phyloP scores from a whole-genome alignment of 108 stramenopile species.

The Cyclotella atomus region DNA sequence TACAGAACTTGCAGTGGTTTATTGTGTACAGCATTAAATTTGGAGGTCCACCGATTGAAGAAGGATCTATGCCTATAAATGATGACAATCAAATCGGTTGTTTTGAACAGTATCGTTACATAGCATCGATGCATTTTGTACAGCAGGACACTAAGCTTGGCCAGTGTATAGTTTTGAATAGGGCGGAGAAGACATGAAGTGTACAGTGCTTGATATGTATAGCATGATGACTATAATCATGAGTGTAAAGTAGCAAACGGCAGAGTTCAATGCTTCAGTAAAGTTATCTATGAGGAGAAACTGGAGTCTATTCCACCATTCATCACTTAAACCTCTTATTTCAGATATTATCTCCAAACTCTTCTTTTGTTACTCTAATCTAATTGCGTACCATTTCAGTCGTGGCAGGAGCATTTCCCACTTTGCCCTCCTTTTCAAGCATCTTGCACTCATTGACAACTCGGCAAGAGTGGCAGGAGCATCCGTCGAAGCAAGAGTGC shows the following conservation, averaged over 20 bases:
- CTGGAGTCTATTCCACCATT: too few relatives aligned
- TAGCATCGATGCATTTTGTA: not conserved
- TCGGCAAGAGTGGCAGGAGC: slow-evolving; percentile 21
- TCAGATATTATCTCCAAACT: too few relatives aligned
- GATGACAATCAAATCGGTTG: too few relatives aligned
- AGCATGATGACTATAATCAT: not conserved
- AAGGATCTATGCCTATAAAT: too few relatives aligned
- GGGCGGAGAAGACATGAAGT: not conserved
- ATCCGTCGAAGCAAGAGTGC: slow-evolving; percentile 5
- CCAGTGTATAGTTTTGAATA: not conserved
- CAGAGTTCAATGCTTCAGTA: too few relatives aligned
- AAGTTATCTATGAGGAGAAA: too few relatives aligned
- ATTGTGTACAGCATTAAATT: not conserved
- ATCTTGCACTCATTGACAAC: slow-evolving; percentile 34
- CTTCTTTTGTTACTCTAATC: not conserved
- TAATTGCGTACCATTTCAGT: slow-evolving; percentile 17
- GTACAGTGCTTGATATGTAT: not conserved
- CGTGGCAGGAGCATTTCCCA: slow-evolving; percentile 15
- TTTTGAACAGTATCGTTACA: too few relatives aligned
- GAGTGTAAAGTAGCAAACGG: not conserved
- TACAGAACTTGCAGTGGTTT: not conserved
- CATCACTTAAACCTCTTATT: too few relatives aligned
- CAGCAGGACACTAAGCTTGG: too few relatives aligned
- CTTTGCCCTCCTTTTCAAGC: slow-evolving; percentile 13
- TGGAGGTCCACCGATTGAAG: too few relatives aligned